A percentile compares a stretch with the other conserved stretches of the same genome.
Conservation (phyloP, 2,329 filamentous ascomycete genomes). For the Bipolaris oryzae region DNA sequence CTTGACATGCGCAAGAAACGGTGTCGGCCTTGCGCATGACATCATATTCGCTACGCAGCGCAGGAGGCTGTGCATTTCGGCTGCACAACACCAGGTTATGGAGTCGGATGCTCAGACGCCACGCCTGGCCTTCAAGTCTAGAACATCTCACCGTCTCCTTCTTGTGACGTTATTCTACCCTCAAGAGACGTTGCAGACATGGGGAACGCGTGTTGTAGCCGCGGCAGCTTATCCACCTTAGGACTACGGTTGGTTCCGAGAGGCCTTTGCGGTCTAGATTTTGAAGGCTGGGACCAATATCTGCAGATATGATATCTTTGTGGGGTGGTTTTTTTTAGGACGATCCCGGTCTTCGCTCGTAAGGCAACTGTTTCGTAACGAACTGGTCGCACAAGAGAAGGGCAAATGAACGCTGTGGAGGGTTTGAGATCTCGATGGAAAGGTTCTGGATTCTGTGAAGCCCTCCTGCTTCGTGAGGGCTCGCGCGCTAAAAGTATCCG, state of each 20-base stretch:
- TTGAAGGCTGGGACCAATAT: not conserved
- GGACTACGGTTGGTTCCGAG: not conserved
- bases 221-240: not conserved
- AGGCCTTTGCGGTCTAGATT: slow-evolving; percentile 12
- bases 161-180: slow-evolving; percentile 3
- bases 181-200: not conserved
- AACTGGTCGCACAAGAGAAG: slow-evolving; percentile 1
- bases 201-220: not conserved
- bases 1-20: not conserved
- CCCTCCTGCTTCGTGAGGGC: not conserved
- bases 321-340: not conserved
- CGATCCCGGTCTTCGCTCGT: not conserved
- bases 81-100: slow-evolving; percentile 4
- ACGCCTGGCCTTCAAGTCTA: not conserved
- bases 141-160: not conserved
- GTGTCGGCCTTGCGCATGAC: slow-evolving; percentile 17
- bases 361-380: slow-evolving; percentile 16
- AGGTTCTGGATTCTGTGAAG: slow-evolving; percentile 13
- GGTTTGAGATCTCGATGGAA: slow-evolving; percentile 19
- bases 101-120: slow-evolving; percentile 1
- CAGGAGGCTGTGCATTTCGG: slow-evolving; percentile 11
- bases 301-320: slow-evolving; percentile 3
- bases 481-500: not conserved
- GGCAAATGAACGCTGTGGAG: slow-evolving; percentile 13
- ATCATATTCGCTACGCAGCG: slow-evolving; percentile 11